Conservation (phyloP, 331 rosid genomes). For the Telfairia occidentalis region DNA sequence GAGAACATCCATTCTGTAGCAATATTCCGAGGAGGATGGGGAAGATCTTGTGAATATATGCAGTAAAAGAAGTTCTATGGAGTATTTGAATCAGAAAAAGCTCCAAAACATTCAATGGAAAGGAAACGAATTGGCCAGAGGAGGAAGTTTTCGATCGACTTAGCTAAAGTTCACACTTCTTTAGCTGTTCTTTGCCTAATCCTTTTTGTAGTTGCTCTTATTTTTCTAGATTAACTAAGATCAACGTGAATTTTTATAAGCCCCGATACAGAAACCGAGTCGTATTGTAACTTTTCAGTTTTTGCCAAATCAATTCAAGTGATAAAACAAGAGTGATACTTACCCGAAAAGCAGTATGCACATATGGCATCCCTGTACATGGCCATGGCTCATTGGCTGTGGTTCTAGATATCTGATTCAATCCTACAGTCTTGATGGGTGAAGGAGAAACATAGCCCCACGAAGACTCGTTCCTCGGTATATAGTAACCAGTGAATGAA, state of each 20-base stretch:
- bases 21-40: not conserved
- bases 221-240: not conserved
- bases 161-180: not conserved
- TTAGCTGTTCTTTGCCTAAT: not conserved
- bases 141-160: not conserved
- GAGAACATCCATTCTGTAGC: not conserved
- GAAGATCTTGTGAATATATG: not conserved
- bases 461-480: conserved; percentile 40
- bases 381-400: conserved; percentile 69
- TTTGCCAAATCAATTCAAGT: not conserved
- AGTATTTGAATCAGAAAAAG: not conserved
- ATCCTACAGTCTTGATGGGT: conserved; percentile 31
- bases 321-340: not conserved
- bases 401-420: conserved; percentile 45
- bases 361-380: conserved; percentile 62
- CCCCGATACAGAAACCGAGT: not conserved
- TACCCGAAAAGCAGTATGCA: conserved; percentile 75
- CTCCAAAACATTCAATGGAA: not conserved
- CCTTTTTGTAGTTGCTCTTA: not conserved
- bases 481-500: conserved; percentile 48
- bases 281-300: not conserved
- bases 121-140: not conserved
- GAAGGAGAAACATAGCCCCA: conserved; percentile 46
- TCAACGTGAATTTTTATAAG: not conserved
- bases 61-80: not conserved